A percentile compares a stretch with the other conserved stretches of the same genome.
Conservation (phyloP, 225 moss, liverwort and hornwort species). For the Marchantia paleacea region DNA sequence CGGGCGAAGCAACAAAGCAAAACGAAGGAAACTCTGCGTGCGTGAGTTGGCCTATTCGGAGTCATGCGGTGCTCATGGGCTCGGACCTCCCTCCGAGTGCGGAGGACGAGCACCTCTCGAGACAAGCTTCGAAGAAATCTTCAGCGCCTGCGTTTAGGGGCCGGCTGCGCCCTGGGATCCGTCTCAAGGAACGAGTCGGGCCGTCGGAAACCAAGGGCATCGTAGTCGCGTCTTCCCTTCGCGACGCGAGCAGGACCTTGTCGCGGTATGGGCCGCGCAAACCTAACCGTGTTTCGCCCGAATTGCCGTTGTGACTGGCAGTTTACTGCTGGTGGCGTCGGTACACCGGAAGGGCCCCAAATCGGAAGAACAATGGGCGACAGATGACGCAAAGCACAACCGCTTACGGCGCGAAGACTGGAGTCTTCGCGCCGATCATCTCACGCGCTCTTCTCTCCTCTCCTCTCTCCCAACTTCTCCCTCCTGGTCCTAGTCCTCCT, state of each 20-base stretch:
- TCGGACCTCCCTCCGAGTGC: not conserved
- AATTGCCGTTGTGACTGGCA: constrained; percentile 3
- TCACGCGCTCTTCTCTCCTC: constrained; percentile 11
- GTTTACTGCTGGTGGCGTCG: not conserved
- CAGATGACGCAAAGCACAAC: not conserved
- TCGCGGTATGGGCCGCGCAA: not conserved
- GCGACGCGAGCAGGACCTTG: not conserved
- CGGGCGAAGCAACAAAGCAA: not conserved
- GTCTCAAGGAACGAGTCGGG: not conserved
- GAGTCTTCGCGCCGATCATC: not conserved
- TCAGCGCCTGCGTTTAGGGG: constrained; percentile 1
- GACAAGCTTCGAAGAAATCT: not conserved
- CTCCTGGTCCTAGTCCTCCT: too few relatives aligned
- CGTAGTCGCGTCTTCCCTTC: not conserved
- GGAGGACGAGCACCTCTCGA: not conserved
- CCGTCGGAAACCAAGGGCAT: not conserved
- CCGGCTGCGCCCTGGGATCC: not conserved
- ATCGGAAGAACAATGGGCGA: not conserved
- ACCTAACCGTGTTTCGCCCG: not conserved
- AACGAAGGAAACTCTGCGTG: not conserved
- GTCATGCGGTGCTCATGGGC: not conserved
- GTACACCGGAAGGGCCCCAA: not conserved
- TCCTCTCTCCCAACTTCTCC: too few relatives aligned
- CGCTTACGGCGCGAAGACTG: too few relatives aligned
- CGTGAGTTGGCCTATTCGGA: not conserved